Evolutionary conservation across 75 land plant species (phyloP), one percentile per base, ranked within the genome.

Genomic region (Gnetum montanum): DNA sequence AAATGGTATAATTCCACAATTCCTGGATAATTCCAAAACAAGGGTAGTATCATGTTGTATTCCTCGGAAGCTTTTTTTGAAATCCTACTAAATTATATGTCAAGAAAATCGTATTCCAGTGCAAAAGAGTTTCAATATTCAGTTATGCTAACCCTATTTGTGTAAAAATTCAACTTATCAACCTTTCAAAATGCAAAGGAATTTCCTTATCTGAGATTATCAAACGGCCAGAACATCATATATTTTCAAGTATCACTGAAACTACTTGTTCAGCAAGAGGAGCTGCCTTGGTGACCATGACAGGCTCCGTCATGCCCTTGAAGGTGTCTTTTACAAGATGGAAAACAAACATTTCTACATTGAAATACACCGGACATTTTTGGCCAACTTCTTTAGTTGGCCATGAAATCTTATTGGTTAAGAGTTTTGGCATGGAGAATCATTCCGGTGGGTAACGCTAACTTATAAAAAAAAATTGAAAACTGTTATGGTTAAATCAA

Each of bases 271-370:
- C 87, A 7, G 79, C 79, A 33, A 76, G 70, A 10, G 61, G 46
- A n/a, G 74, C 66, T 2, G 70, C 53, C 25, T 73, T 45, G 24
- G 63, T 66, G 53, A 37, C 10, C 20, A 57, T 57, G 48, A 70
- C 40, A 15, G 66, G 49, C 8, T 36, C 34, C 20, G 70, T 69
- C 31, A 76, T 52, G 40, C 53, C 24, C 33, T 54, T 33, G 56
- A 63, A 69, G 16, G 86, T 79, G 27, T 46, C 28, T 36, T 37
- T 24, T 49, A 68, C 69, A 15, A 83, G 87, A 65, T 83, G 74
- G 51, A 62, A 70, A 16, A 83, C 87, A 47, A 79, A 83, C 83
- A 83, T 79, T 20, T 83, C 87, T 55, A 83, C 87, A 51, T 83
- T 83, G 83, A 83, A 83, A 66, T 83, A 83, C 20, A 71, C 31